Conservation (phyloP, 164 flowering plant genomes). For the Chloranthus sessilifolius region DNA sequence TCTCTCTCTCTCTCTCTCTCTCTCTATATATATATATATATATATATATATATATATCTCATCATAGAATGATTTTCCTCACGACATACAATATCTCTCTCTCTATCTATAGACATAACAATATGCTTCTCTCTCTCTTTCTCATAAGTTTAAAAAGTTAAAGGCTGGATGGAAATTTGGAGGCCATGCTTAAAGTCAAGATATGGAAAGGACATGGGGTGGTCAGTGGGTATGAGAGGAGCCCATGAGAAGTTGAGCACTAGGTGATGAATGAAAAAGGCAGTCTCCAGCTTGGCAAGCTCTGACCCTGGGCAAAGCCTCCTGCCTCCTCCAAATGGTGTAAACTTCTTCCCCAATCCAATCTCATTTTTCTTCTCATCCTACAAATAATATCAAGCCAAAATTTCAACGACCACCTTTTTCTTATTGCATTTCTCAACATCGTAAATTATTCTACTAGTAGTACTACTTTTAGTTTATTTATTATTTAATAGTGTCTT, state of each 20-base stretch:
- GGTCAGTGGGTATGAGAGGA: slow-evolving; percentile 3
- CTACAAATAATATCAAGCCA: neutral
- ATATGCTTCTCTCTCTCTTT: neutral
- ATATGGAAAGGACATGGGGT: slow-evolving; percentile 10
- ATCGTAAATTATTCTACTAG: too few relatives aligned
- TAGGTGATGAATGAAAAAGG: slow-evolving; percentile 63
- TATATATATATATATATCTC: too few relatives aligned
- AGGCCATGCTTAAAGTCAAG: slow-evolving; percentile 14
- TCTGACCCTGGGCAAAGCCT: slow-evolving; percentile 65
- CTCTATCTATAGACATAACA: too few relatives aligned
- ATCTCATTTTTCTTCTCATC: slow-evolving; percentile 6
- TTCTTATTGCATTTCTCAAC: too few relatives aligned
- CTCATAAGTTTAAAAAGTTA: neutral
- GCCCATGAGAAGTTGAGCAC: slow-evolving; percentile 12
- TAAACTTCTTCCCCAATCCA: slow-evolving; percentile 16
- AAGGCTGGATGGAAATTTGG: slow-evolving; percentile 7
- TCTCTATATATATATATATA: too few relatives aligned
- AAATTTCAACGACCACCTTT: too few relatives aligned
- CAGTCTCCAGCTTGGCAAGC: slow-evolving; percentile 42
- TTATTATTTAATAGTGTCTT: too few relatives aligned
- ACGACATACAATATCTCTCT: too few relatives aligned
- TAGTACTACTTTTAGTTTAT: too few relatives aligned
- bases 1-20: too few relatives aligned
- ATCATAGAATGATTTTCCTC: too few relatives aligned
- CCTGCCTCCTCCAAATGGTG: slow-evolving; percentile 60